phyloP scores from a whole-genome alignment of 2,329 filamentous ascomycete species.

The Chlorencoelia australis region DNA sequence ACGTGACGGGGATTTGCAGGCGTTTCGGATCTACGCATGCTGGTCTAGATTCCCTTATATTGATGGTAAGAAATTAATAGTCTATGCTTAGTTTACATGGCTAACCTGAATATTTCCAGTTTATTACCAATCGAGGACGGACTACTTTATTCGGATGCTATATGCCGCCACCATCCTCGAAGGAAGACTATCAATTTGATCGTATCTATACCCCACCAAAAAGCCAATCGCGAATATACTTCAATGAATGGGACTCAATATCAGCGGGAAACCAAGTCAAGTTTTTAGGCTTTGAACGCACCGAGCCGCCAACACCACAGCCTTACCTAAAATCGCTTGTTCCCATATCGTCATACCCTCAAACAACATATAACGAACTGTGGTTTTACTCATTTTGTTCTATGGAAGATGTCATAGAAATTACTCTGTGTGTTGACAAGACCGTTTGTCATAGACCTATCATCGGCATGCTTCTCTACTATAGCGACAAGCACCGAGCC shows the following conservation, averaged over 20 bases:
- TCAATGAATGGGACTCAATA: constrained; percentile 2
- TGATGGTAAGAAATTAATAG: constrained; percentile 2
- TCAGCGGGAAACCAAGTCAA: not conserved
- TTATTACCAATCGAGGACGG: constrained; percentile 1
- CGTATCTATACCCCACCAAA: not conserved
- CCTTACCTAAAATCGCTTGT: constrained; percentile 2
- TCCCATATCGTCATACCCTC: constrained; percentile 1
- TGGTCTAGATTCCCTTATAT: not conserved
- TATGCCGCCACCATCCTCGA: not conserved
- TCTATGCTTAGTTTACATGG: not conserved
- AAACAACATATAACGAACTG: constrained; percentile 2
- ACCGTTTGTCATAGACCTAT: constrained; percentile 3
- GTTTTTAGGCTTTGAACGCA: constrained; percentile 1
- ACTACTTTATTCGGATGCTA: constrained; percentile 1
- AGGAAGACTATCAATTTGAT: not conserved
- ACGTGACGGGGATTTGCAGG: constrained; percentile 2
- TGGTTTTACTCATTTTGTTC: constrained; percentile 6
- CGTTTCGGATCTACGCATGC: not conserved
- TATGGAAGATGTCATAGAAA: constrained; percentile 3
- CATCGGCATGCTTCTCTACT: constrained; percentile 3
- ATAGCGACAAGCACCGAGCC: constrained; percentile 4
- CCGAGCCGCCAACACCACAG: constrained; percentile 1
- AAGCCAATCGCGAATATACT: constrained; percentile 1
- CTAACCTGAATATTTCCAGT: constrained; percentile 1
- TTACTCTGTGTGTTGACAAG: constrained; percentile 3